Base-by-base conservation (phyloP, 306 rosid genomes). In the Cucumis melo region DNA sequence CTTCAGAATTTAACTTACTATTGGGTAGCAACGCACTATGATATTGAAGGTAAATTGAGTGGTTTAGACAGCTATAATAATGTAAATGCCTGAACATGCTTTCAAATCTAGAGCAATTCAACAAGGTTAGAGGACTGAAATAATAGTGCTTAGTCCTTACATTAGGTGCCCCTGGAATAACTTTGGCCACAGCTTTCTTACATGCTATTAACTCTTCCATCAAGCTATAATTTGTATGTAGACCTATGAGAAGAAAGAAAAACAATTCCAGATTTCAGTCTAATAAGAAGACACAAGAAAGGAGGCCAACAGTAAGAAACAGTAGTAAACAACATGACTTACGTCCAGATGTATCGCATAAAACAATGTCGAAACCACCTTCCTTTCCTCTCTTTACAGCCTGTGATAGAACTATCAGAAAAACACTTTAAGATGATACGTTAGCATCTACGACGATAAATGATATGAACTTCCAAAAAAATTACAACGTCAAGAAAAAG, bases 281-380 rank as follows among this genome's bases (percentile, higher is more conserved):
- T 12, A 71, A 23, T 48, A 24, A 48, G 59, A 71, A 46, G 20
- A 48, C 41, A 46, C 23, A 4, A 7, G 7, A 68, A 70, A 46
- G 7, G 27, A 46, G 7, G 23, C 42, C 27, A 14, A 46, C 57
- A 24, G 20, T 15, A 46, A 70, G 14, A 70, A 24, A 24, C 75
- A 24, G 21, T 71, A 24, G 21, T 71, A 48, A 76, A 48, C 61
- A 29, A 78, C 48, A 73, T 34, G 51, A 78, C 99, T 90, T 81
- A 94, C 96, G 96, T 79, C 99, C 97, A 34, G 99, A 94, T 57
- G 99, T 94, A 83, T 94, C 99, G 62, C 97, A 92, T 71, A 94
- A 87, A 68, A 94, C 97, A 32, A 94, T 42, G 82, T 94, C 99
- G 74, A 86, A 90, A 75, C 92, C 93, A 65, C 84, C 83, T 78